Base-by-base conservation (phyloP, 2,329 filamentous ascomycete species). In the Pseudophaeomoniella oleicola region DNA sequence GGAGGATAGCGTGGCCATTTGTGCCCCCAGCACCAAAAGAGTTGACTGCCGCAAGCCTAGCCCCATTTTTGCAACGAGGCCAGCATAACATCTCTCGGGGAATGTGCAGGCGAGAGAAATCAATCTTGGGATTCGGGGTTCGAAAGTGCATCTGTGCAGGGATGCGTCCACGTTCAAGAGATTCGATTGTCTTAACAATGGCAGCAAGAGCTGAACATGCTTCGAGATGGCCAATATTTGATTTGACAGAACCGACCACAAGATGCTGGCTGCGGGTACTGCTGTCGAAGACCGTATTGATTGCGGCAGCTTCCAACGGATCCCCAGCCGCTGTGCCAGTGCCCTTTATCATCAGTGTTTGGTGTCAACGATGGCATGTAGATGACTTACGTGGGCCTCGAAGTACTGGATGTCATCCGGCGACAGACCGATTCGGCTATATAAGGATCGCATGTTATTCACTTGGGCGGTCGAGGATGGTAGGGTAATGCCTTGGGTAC, bases 251-350 rank as follows among this genome's bases (percentile, higher is more conserved):
- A n/a, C 14, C 29, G 4, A 16, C 16, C 13, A 37, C 36, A 12
- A 35, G 5, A 5, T 5, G 5, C n/a, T n/a, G n/a, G 14, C 17
- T 16, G 10, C 5, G 10, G 13, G 30, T 16, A 16, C 30, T 32
- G 10, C 17, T 16, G 5, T 43, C 43, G 13, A 57, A 55, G 11
- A 49, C 47, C 4, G 36, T 39, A 4, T 44, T 41, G n/a, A 57
- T 43, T 1, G 54, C 55, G 4, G 37, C 41, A 2, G 46, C 45
- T 38, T 50, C 46, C 2, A 43, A 37, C 2, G 46, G 42, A 40
- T 54, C 47, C 18, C 56, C 59, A 10, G 49, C 49, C 4, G 43
- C 40, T 0, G 57, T 63, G 11, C 60, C 60, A 1, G 59, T 63
- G 2, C 59, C n/a, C n/a, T n/a, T n/a, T n/a, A n/a, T n/a, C n/a